Conservation (phyloP, 2,329 filamentous ascomycete species). For the Xylariaceae sp. region DNA sequence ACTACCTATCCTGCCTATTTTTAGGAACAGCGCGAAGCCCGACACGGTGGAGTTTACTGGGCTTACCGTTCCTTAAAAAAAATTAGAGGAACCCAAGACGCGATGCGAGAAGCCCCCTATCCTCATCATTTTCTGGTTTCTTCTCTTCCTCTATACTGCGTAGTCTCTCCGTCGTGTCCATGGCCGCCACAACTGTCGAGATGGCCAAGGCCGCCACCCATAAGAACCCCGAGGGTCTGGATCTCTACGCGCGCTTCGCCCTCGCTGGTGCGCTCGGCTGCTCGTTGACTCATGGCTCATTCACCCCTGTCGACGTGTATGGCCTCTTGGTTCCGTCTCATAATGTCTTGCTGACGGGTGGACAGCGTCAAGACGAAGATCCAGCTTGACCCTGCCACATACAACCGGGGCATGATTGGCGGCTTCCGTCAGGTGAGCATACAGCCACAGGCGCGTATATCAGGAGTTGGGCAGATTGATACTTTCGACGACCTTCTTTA, state of each 20-base stretch:
- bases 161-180: background rate
- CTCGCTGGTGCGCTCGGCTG: conserved; percentile 94
- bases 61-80: too few relatives aligned
- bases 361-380: conserved; percentile 23
- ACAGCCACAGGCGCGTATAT: too few relatives aligned
- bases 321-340: conserved; percentile 33
- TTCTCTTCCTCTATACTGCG: too few relatives aligned
- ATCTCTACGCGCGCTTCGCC: conserved; percentile 87
- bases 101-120: too few relatives aligned
- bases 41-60: too few relatives aligned
- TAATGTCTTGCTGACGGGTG: conserved; percentile 1
- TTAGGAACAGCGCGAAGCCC: too few relatives aligned
- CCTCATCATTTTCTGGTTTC: too few relatives aligned
- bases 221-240: background rate
- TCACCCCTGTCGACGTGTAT: conserved; percentile 98
- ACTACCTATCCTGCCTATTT: too few relatives aligned
- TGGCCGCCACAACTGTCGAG: background rate
- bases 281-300: conserved; percentile 87
- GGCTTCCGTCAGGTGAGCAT: conserved; percentile 15
- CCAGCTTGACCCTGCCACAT: conserved; percentile 19
- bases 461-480: too few relatives aligned
- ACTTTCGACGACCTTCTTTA: too few relatives aligned
- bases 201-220: too few relatives aligned
- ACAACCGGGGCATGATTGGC: conserved; percentile 20
- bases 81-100: too few relatives aligned